Percentiles rank a stretch among this genome's conserved stretches.
Conservation (phyloP, 2,329 filamentous ascomycete genomes). For the Calonectria naviculata region DNA sequence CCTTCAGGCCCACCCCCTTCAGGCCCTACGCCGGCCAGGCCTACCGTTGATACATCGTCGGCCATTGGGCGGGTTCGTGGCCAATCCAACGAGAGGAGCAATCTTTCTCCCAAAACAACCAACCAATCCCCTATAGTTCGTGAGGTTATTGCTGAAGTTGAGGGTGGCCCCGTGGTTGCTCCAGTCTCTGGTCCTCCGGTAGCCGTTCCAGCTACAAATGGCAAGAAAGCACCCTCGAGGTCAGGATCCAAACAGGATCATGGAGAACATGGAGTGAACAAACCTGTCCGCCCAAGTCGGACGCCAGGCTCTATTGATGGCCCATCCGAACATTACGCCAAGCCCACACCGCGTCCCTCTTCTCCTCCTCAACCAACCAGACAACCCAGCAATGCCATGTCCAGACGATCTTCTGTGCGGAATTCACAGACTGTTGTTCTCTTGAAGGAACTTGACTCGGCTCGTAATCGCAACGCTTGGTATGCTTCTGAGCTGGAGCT, state of each 20-base stretch:
- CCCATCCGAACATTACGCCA: constrained; percentile 66
- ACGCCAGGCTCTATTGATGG: constrained; percentile 77
- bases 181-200: constrained; percentile 66
- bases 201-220: constrained; percentile 68
- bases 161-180: constrained; percentile 62
- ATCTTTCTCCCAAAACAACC: constrained; percentile 50
- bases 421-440: constrained; percentile 78
- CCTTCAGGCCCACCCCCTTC: constrained; percentile 67
- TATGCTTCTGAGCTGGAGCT: constrained; percentile 95
- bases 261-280: constrained; percentile 39
- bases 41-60: constrained; percentile 51
- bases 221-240: constrained; percentile 34
- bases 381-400: constrained; percentile 68
- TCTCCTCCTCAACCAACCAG: constrained; percentile 70
- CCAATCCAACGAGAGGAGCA: constrained; percentile 59
- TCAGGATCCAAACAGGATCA: constrained; percentile 51
- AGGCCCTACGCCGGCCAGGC: constrained; percentile 63
- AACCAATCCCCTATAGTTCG: constrained; percentile 55
- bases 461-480: constrained; percentile 93
- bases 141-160: constrained; percentile 54
- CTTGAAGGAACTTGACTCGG: constrained; percentile 86
- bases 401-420: constrained; percentile 68
- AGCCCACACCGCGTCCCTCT: constrained; percentile 55
- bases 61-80: constrained; percentile 58
- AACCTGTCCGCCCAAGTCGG: constrained; percentile 50